phyloP scores from a whole-genome alignment of 208 protist species.

The Blechomonas ayalai region DNA sequence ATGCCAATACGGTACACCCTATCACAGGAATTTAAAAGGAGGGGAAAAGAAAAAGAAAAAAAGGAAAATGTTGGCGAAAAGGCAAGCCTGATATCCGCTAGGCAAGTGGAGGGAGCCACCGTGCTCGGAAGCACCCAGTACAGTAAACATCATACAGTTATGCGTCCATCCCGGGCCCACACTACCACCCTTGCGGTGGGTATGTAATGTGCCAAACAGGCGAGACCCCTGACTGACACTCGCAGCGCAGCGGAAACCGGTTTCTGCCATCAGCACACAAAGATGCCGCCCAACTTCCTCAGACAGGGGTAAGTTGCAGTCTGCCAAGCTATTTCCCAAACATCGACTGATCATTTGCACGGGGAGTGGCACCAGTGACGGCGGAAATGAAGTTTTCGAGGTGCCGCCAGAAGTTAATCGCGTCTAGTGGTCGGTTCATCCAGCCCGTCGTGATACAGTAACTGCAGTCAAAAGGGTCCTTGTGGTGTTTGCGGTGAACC shows the following conservation, averaged over 20 bases:
- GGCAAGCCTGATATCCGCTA: too few relatives aligned
- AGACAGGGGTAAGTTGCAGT: too few relatives aligned
- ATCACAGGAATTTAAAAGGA: constrained; percentile 4
- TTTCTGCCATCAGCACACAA: too few relatives aligned
- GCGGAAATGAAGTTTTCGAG: constrained; percentile 72
- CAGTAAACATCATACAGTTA: too few relatives aligned
- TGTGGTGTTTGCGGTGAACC: constrained; percentile 88
- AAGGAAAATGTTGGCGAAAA: neutral
- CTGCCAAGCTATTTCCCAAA: constrained; percentile 63
- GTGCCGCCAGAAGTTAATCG: constrained; percentile 85
- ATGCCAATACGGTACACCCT: neutral
- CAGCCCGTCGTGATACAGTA: constrained; percentile 96
- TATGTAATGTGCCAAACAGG: too few relatives aligned
- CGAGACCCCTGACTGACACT: too few relatives aligned
- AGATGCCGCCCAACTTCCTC: too few relatives aligned
- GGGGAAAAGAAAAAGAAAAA: constrained; percentile 12
- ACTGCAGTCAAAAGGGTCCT: constrained; percentile 83
- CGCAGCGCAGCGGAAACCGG: too few relatives aligned
- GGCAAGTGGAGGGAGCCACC: too few relatives aligned
- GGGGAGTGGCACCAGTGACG: constrained; percentile 73
- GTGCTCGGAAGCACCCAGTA: too few relatives aligned
- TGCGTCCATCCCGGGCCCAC: too few relatives aligned
- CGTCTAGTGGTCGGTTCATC: constrained; percentile 86
- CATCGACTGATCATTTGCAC: constrained; percentile 72
- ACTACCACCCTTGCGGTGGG: too few relatives aligned